Percentiles rank a stretch among this genome's conserved stretches.
These are phyloP conservation scores for Ceratopteris richardii DNA, from an alignment of 75 land plant species.

Conservation along the genomic window DNA sequence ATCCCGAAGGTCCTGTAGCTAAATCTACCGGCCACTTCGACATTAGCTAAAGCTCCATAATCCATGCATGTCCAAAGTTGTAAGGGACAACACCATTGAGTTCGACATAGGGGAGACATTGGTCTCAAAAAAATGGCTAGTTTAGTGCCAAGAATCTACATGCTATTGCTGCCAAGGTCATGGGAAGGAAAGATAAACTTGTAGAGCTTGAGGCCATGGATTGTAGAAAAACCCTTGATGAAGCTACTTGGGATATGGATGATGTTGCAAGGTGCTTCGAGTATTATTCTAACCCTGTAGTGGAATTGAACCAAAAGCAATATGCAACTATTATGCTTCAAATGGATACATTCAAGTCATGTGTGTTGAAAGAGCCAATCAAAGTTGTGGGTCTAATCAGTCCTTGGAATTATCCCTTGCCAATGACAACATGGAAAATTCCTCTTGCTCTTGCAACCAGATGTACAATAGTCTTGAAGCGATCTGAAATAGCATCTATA, in stretches of 20 bases:
- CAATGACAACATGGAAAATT: constrained; percentile 98
- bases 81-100: too few species aligned
- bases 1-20: too few species aligned
- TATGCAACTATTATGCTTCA: constrained; percentile 77
- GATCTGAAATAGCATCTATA: constrained; percentile 94
- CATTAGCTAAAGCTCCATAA: too few species aligned
- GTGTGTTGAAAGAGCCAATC: constrained; percentile 73
- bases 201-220: constrained; percentile 86
- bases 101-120: too few species aligned
- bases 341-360: constrained; percentile 73
- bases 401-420: constrained; percentile 96
- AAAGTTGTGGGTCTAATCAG: constrained; percentile 97
- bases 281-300: constrained; percentile 93
- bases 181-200: constrained; percentile 61
- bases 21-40: too few species aligned
- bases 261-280: constrained; percentile 97
- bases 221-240: constrained; percentile 92
- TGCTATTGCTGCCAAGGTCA: too few species aligned
- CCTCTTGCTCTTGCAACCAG: constrained; percentile 98
- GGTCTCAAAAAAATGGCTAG: too few species aligned
- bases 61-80: too few species aligned
- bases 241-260: constrained; percentile 99
- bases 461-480: constrained; percentile 88
- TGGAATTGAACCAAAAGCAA: constrained; percentile 69
- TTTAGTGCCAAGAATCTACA: too few species aligned